Evolutionary conservation across 352 stramenopile genomes (phyloP).

Genomic region (Phytophthora sp.): DNA sequence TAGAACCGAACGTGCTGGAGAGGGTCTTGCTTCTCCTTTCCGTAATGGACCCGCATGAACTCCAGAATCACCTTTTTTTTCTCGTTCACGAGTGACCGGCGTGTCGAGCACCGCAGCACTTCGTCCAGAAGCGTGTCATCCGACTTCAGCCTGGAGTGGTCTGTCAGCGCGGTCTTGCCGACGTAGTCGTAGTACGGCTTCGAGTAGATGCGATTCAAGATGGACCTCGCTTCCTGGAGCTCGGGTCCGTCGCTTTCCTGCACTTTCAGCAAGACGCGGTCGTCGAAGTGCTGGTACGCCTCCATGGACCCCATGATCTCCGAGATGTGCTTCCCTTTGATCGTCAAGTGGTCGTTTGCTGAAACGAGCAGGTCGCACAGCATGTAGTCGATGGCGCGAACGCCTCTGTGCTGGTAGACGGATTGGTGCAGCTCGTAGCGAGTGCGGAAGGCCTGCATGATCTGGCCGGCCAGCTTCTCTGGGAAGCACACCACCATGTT

Average conservation of each 20-base stretch:
- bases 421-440: constrained; percentile 87
- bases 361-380: constrained; percentile 80
- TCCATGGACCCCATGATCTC: constrained; percentile 70
- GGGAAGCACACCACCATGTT: constrained; percentile 84
- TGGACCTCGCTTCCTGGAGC: constrained; percentile 48
- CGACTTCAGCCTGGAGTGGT: constrained; percentile 47
- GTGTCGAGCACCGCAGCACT: constrained; percentile 53
- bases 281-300: constrained; percentile 84
- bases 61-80: constrained; percentile 78
- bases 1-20: constrained; percentile 82
- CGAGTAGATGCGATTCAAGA: constrained; percentile 68
- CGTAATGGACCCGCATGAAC: constrained; percentile 80
- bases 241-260: constrained; percentile 68
- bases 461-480: constrained; percentile 82
- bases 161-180: constrained; percentile 65
- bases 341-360: constrained; percentile 63
- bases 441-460: constrained; percentile 91
- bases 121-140: constrained; percentile 65
- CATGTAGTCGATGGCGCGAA: constrained; percentile 90
- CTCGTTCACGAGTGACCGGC: constrained; percentile 38
- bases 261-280: constrained; percentile 78
- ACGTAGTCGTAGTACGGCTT: constrained; percentile 84
- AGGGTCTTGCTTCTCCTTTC: constrained; percentile 81
- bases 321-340: constrained; percentile 71
- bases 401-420: constrained; percentile 88